These are phyloP conservation scores for Phytophthora niederhauseri DNA, from an alignment of 352 stramenopile genomes.

Conservation along the genomic window DNA sequence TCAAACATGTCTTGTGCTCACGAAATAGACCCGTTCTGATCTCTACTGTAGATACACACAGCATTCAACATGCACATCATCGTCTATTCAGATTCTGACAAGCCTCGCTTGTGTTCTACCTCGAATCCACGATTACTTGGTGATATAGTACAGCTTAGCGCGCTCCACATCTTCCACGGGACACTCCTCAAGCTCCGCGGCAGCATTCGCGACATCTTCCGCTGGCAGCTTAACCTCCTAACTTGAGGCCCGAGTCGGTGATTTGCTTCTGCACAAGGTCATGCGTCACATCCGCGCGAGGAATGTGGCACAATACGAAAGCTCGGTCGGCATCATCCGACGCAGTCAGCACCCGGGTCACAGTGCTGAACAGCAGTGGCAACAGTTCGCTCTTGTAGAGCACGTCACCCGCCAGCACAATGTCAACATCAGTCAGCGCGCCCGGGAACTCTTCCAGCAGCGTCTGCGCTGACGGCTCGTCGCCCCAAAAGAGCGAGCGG, in stretches of 20 bases:
- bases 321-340: conserved; percentile 20
- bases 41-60: background rate
- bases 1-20: background rate
- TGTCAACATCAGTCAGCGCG: conserved; percentile 42
- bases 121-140: conserved; percentile 19
- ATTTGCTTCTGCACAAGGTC: conserved; percentile 58
- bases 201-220: conserved; percentile 30
- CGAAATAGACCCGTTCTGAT: conserved; percentile 28
- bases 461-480: conserved; percentile 44
- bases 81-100: conserved; percentile 22
- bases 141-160: conserved; percentile 70
- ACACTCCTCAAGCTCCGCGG: conserved; percentile 50
- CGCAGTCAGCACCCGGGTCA: conserved; percentile 38
- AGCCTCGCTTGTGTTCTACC: background rate
- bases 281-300: conserved; percentile 73
- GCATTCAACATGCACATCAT: conserved; percentile 10
- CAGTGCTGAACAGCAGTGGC: conserved; percentile 65
- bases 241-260: conserved; percentile 43
- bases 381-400: conserved; percentile 79
- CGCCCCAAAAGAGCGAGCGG: conserved; percentile 61
- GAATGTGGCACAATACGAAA: conserved; percentile 76
- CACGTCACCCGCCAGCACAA: conserved; percentile 77
- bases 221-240: conserved; percentile 41
- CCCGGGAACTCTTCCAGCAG: conserved; percentile 39
- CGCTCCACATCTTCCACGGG: conserved; percentile 58